Conservation (phyloP, 768 basidiomycete genomes). For the Hygrophoropsis aurantiaca region DNA sequence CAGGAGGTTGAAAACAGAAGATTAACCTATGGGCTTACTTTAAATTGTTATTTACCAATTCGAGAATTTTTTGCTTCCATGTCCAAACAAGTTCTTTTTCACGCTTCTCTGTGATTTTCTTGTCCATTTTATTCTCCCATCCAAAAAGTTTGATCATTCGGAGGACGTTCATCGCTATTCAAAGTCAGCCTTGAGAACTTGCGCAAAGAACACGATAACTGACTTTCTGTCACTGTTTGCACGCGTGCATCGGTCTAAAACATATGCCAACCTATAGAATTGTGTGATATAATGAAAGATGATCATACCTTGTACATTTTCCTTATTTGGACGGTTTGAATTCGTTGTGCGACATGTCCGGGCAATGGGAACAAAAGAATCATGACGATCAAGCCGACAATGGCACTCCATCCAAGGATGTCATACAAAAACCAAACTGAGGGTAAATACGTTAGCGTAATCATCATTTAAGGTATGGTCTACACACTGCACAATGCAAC, state of each 20-base stretch:
- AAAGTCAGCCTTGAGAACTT: constrained; percentile 4
- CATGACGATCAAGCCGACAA: constrained; percentile 57
- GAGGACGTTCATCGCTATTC: constrained; percentile 50
- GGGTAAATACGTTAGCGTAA: too few relatives aligned
- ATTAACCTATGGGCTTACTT: constrained; percentile 10
- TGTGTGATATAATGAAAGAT: not conserved
- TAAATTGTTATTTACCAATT: constrained; percentile 38
- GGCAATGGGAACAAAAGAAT: constrained; percentile 58
- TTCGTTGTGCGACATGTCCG: constrained; percentile 48
- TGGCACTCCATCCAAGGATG: constrained; percentile 51
- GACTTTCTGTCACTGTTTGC: constrained; percentile 60
- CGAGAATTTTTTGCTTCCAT: constrained; percentile 51
- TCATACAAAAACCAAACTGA: constrained; percentile 39
- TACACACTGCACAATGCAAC: constrained; percentile 24
- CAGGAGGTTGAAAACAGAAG: not conserved
- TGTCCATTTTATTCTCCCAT: constrained; percentile 58
- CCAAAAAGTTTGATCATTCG: constrained; percentile 75
- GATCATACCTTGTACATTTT: constrained; percentile 47
- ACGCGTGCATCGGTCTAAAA: constrained; percentile 58
- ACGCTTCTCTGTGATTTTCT: constrained; percentile 54
- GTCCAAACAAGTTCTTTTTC: constrained; percentile 59
- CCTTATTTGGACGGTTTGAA: constrained; percentile 46
- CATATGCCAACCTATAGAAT: not conserved
- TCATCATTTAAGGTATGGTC: too few relatives aligned
- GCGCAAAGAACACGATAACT: constrained; percentile 16